Base-by-base conservation (phyloP, 345 rosid genomes). In the Eucalyptus erythrocorys region DNA sequence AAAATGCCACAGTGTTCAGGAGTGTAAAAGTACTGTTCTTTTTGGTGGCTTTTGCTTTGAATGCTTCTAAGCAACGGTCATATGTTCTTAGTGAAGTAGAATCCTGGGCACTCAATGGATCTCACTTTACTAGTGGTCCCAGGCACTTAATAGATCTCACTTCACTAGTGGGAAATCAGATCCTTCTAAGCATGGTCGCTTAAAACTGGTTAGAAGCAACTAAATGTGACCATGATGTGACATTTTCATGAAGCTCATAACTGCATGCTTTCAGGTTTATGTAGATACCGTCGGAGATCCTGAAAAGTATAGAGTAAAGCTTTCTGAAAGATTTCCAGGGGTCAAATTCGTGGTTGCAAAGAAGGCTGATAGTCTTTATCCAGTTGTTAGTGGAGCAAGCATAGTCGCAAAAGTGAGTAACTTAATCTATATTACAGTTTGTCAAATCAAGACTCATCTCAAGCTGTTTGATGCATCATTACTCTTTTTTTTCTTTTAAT, bases 281-380 rank as follows among this genome's bases (percentile, higher is more conserved):
- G 93, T 97, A 71, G 99, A 98, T 91, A 98, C 98, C 0, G 99
- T 97, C 24, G 99, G 99, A 93, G 99, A 98, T 91, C 85, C 97
- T 49, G 99, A 98, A 81, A 98, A 97, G 91, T 96, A 98, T 86
- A 95, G 95, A 89, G 42, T 89, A 85, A 98, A 97, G 92, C 89
- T 97, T 88, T 95, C 95, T 51, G 96, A 94, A 90, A 97, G 95
- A 93, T 98, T 96, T 92, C 93, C 96, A 88, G 94, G 95, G 43
- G 91, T 98, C 90, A 97, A 95, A 91, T 95, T 97, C 91, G 96
- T 95, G 34, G 99, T 97, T 91, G 91, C 99, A 61, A 98, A 98
- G 96, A 96, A 98, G 94, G 99, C 99, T 87, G 99, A 97, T 89
- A 97, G 99, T 92, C 94, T 98, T 34, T 97, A 92, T 92, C 99